Conservation (phyloP, 768 basidiomycete genomes). For the Naganishia vaughanmartiniae region DNA sequence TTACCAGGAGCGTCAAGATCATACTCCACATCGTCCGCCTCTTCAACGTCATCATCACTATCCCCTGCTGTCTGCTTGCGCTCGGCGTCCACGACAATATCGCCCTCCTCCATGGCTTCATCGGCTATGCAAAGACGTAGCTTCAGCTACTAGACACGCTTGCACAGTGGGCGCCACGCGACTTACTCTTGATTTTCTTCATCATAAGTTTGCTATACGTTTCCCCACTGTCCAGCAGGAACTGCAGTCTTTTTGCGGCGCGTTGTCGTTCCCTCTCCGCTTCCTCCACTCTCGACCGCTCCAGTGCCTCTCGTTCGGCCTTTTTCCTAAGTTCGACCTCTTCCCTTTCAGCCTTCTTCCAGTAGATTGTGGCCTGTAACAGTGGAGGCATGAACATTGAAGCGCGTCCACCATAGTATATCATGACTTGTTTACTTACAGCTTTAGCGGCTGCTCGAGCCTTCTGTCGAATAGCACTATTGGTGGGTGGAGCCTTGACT, state of each 20-base stretch:
- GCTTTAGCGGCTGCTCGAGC: constrained; percentile 41
- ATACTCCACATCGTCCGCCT: constrained; percentile 14
- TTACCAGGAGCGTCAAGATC: constrained; percentile 11
- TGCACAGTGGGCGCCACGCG: not conserved
- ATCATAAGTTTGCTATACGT: constrained; percentile 99
- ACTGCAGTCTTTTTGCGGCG: constrained; percentile 93
- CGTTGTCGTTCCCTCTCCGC: constrained; percentile 75
- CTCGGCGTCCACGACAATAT: constrained; percentile 8
- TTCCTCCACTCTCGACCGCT: constrained; percentile 48
- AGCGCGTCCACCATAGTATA: too few relatives aligned
- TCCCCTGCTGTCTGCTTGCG: not conserved
- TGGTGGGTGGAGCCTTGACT: constrained; percentile 16
- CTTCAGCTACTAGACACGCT: not conserved
- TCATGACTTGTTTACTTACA: constrained; percentile 34
- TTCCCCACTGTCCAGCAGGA: constrained; percentile 97
- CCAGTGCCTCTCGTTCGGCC: constrained; percentile 81
- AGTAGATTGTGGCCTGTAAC: constrained; percentile 81
- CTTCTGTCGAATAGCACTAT: constrained; percentile 40
- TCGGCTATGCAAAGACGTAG: constrained; percentile 20
- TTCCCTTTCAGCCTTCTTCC: constrained; percentile 97
- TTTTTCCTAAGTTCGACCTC: constrained; percentile 87
- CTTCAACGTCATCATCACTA: constrained; percentile 16
- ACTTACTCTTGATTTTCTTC: constrained; percentile 65
- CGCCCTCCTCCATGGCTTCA: constrained; percentile 27
- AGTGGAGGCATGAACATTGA: not conserved